A percentile compares a stretch with the other conserved stretches of the same genome.
Evolutionary conservation across 2,329 filamentous ascomycete species (phyloP).

Genomic region (Coniochaeta hoffmannii): DNA sequence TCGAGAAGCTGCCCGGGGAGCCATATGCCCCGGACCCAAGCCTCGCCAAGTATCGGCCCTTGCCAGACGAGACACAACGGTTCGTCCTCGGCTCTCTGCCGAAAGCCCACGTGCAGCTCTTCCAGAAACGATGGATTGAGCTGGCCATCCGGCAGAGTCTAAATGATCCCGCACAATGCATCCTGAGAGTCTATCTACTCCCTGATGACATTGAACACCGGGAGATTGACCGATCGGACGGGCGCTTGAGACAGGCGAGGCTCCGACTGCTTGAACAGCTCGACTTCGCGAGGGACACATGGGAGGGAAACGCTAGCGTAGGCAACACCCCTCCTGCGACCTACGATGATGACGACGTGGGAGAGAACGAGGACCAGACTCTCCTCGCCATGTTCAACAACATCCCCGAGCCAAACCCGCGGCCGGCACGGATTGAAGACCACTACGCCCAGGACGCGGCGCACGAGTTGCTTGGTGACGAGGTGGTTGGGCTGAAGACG

Average conservation of each 20-base stretch:
- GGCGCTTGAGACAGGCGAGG: slow-evolving; percentile 36
- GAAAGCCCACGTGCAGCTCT: slow-evolving; percentile 18
- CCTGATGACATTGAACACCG: slow-evolving; percentile 56
- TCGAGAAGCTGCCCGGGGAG: not conserved
- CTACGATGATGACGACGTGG: slow-evolving; percentile 8
- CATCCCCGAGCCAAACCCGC: slow-evolving; percentile 59
- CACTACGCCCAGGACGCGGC: slow-evolving; percentile 45
- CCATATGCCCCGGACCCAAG: not conserved
- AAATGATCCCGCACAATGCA: slow-evolving; percentile 13
- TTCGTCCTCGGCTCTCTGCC: slow-evolving; percentile 1
- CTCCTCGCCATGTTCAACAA: slow-evolving; percentile 68
- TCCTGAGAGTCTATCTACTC: slow-evolving; percentile 52
- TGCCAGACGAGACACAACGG: not conserved
- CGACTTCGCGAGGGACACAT: slow-evolving; percentile 47
- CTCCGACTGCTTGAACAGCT: slow-evolving; percentile 41
- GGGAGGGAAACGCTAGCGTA: slow-evolving; percentile 37
- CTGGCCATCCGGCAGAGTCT: slow-evolving; percentile 28
- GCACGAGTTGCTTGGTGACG: slow-evolving; percentile 40
- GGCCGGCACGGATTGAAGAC: slow-evolving; percentile 38
- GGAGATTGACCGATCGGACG: slow-evolving; percentile 40
- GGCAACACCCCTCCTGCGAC: not conserved
- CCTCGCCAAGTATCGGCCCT: not conserved
- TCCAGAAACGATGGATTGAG: slow-evolving; percentile 32
- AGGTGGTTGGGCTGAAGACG: slow-evolving; percentile 53
- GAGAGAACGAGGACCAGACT: slow-evolving; percentile 35